Evolutionary conservation across 23 red algal genomes (phyloP).

Genomic region (Chondrus crispus): DNA sequence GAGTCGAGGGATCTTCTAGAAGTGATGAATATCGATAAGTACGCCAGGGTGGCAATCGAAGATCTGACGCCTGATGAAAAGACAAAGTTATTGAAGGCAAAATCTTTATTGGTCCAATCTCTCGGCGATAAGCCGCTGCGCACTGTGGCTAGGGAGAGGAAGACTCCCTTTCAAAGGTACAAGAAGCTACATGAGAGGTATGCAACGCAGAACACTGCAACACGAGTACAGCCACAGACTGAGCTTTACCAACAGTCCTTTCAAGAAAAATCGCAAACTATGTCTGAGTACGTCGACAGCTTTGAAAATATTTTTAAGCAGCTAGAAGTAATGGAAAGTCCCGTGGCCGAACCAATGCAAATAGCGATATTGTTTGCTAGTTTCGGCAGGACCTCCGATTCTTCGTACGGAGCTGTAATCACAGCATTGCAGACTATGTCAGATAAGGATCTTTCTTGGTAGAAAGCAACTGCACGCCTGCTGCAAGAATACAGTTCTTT

Average conservation of each 20-base stretch:
- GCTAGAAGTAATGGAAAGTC: not conserved
- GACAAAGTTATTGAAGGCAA: not conserved
- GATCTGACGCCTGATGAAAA: not conserved
- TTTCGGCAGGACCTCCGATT: not conserved
- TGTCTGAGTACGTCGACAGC: not conserved
- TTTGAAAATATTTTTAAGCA: not conserved
- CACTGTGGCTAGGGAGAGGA: not conserved
- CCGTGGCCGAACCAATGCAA: not conserved
- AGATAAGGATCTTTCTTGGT: not conserved
- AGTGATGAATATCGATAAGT: not conserved
- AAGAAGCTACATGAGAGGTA: not conserved
- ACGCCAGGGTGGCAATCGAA: not conserved
- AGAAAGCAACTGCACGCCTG: not conserved
- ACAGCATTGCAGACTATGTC: not conserved
- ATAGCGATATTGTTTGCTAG: slow-evolving; percentile 2
- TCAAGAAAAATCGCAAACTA: not conserved
- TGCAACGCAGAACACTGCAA: not conserved
- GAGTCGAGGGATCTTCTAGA: not conserved
- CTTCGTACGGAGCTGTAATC: not conserved
- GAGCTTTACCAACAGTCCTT: not conserved
- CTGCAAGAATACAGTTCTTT: not conserved
- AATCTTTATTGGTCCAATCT: not conserved
- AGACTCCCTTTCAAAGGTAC: not conserved
- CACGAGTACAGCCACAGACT: not conserved
- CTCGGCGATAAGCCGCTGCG: not conserved